Percentiles rank a stretch among this genome's conserved stretches.
Evolutionary conservation across 805 yeast species (phyloP).

Genomic region (Metschnikowia colocasiae): DNA sequence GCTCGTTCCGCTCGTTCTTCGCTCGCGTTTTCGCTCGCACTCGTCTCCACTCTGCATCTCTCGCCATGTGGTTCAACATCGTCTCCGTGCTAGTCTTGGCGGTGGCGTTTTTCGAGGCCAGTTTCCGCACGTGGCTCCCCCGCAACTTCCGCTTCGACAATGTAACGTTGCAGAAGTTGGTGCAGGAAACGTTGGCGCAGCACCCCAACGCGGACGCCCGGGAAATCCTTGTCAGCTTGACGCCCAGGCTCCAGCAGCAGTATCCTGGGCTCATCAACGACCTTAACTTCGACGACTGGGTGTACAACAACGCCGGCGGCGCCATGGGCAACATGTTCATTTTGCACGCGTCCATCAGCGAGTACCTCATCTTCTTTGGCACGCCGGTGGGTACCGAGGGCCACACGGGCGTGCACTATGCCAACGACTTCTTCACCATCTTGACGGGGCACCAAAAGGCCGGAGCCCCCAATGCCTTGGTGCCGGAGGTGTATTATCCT

Average conservation of each 20-base stretch:
- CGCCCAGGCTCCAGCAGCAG: slow-evolving; percentile 38
- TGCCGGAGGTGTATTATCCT: slow-evolving; percentile 71
- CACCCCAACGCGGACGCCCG: slow-evolving; percentile 60
- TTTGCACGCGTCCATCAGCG: slow-evolving; percentile 90
- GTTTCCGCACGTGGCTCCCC: slow-evolving; percentile 68
- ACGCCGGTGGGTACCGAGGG: slow-evolving; percentile 95
- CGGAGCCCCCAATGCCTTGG: slow-evolving; percentile 58
- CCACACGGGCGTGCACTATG: slow-evolving; percentile 91
- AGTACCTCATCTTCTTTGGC: slow-evolving; percentile 91
- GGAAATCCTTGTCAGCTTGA: slow-evolving; percentile 58
- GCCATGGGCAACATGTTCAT: slow-evolving; percentile 98
- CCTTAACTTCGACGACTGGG: slow-evolving; percentile 79
- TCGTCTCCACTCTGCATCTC: neutral
- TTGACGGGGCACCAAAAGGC: slow-evolving; percentile 76
- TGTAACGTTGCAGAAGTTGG: slow-evolving; percentile 53
- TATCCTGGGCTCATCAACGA: slow-evolving; percentile 78
- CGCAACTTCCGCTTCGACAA: slow-evolving; percentile 67
- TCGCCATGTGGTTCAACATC: slow-evolving; percentile 14
- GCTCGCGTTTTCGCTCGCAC: neutral
- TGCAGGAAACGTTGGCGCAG: slow-evolving; percentile 48
- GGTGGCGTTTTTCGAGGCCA: slow-evolving; percentile 34
- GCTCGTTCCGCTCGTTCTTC: neutral
- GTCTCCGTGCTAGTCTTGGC: slow-evolving; percentile 23
- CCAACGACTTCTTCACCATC: slow-evolving; percentile 96
- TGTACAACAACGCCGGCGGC: slow-evolving; percentile 96